Base-by-base conservation (phyloP, 345 rosid genomes). In the Salix exigua region DNA sequence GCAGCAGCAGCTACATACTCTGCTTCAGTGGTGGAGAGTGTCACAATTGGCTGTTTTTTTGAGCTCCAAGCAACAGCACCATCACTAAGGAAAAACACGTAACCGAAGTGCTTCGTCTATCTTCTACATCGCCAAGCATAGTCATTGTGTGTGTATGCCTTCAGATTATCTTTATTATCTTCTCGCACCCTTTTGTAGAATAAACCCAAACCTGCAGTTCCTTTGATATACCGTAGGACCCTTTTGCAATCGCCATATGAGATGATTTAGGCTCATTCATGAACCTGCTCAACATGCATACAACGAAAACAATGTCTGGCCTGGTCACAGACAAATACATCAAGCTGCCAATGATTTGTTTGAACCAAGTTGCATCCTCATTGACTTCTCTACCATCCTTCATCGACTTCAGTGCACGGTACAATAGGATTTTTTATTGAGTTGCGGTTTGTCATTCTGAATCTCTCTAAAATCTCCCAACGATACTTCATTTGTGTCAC, bases 61-160 rank as follows among this genome's bases (percentile, higher is more conserved):
- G n/a, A 50, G 21, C n/a, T 50, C 8, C n/a, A 17, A 0, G 55
- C 8, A 50, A 50, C 8, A 4, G 8, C 55, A 17, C 55, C 55
- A 0, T 0, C 8, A 50, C 2, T 2, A 28, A 28, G 17, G 0
- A 17, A 0, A 17, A 17, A 1, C 6, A 50, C n/a, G 18, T 17
- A 50, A 0, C 8, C 8, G 8, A 50, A 1, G n/a, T 5, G 21
- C 2, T 18, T 1, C n/a, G 17, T 5, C 21, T 50, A 0, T 50
- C 55, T 5, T 50, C n/a, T 0, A 1, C 1, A 17, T 50, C 2
- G 0, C 2, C n/a, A 0, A 0, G n/a, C 21, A 50, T 50, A 50
- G 2, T 50, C 55, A 17, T 3, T 50, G 0, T 50, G 0, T 0
- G n/a, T 50, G 1, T 50, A 50, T 1, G 1, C 4, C n/a, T 4